Percentiles rank a stretch among this genome's conserved stretches.
These are phyloP conservation scores for Balamuthia mandrillaris DNA, from an alignment of 208 protist genomes.

Conservation along the genomic window DNA sequence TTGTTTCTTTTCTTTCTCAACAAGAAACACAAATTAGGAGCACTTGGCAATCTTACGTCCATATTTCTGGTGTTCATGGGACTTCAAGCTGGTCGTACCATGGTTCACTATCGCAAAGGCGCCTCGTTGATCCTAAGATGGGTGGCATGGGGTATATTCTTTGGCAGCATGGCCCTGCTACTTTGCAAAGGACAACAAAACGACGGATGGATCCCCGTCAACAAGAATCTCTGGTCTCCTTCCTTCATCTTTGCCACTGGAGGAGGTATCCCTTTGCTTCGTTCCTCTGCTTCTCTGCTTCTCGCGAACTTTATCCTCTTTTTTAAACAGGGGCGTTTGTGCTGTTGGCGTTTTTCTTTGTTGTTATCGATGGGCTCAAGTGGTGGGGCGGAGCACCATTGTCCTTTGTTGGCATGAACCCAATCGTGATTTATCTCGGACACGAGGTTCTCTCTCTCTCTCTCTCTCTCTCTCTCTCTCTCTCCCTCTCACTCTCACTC, in stretches of 20 bases:
- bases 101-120: slow-evolving; percentile 14
- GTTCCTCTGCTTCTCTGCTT: no score
- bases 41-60: slow-evolving; percentile 50
- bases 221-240: slow-evolving; percentile 50
- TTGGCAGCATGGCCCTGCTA: slow-evolving; percentile 12
- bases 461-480: neutral
- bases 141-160: slow-evolving; percentile 22
- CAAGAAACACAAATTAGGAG: slow-evolving; percentile 48
- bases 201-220: slow-evolving; percentile 40
- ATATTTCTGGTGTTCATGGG: slow-evolving; percentile 56
- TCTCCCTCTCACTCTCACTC: neutral
- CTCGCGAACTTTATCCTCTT: no score
- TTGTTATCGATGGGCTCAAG: no score
- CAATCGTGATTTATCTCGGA: slow-evolving; percentile 47
- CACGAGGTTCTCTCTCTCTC: no score
- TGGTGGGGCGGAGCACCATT: no score
- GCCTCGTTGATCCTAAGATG: slow-evolving; percentile 27
- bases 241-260: slow-evolving; percentile 10
- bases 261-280: no score
- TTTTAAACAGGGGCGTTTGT: no score
- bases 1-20: slow-evolving; percentile 9
- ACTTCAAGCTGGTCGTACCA: slow-evolving; percentile 44
- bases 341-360: no score
- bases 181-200: slow-evolving; percentile 38
- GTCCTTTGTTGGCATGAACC: slow-evolving; percentile 52